These are phyloP conservation scores for Yamadazyma triangularis DNA, from an alignment of 1,139 yeast genomes.

Conservation along the genomic window DNA sequence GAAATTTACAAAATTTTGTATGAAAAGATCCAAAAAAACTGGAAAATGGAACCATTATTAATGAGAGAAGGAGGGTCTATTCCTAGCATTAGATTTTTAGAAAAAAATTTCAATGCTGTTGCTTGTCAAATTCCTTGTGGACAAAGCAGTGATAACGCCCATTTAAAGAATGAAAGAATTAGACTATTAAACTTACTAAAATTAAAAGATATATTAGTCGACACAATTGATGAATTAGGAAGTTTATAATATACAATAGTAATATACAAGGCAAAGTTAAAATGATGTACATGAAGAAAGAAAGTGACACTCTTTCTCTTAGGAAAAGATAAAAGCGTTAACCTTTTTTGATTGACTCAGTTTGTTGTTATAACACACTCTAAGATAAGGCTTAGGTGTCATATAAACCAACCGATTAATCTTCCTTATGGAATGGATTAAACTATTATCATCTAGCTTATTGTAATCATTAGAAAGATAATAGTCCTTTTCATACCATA, in stretches of 20 bases:
- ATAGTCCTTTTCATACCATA: constrained; percentile 34
- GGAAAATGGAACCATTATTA: constrained; percentile 72
- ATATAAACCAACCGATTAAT: constrained; percentile 17
- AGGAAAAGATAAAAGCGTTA: constrained; percentile 27
- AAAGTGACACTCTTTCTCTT: too few species aligned
- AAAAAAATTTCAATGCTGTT: constrained; percentile 74
- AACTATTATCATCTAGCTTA: constrained; percentile 15
- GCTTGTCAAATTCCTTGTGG: constrained; percentile 98
- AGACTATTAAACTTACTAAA: constrained; percentile 75
- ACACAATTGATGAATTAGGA: constrained; percentile 42
- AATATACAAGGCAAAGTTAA: too few species aligned
- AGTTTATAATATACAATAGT: constrained; percentile 6
- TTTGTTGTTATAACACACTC: constrained; percentile 31
- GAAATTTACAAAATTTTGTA: constrained; percentile 63
- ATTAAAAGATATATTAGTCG: constrained; percentile 61
- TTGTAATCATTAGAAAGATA: constrained; percentile 21
- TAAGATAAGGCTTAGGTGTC: constrained; percentile 3
- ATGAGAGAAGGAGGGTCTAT: constrained; percentile 97
- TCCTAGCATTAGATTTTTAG: constrained; percentile 83
- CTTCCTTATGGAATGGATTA: constrained; percentile 21
- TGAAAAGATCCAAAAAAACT: constrained; percentile 54
- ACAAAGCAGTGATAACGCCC: constrained; percentile 92
- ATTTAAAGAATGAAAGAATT: constrained; percentile 79
- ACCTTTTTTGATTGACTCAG: constrained; percentile 16
- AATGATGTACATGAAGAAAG: too few species aligned